Evolutionary conservation across 768 basidiomycete species (phyloP), one percentile per base, ranked within the genome.

Genomic region (Leccinum fibrillosum): DNA sequence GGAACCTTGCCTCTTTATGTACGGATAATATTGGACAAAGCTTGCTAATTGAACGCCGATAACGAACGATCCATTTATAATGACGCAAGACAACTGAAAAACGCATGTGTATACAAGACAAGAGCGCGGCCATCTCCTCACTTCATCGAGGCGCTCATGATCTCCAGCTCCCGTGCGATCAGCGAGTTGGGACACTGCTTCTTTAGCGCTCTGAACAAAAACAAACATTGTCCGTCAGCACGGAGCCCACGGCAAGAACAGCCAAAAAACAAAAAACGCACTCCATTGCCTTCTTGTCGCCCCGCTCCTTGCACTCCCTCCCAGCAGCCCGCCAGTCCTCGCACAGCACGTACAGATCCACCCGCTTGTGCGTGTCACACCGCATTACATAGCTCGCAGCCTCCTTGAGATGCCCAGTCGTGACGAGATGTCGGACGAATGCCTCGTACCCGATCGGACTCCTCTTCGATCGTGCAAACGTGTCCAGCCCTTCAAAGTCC

Each of bases 381-480:
- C 86, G 85, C 2, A 86, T 73, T 21, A 98, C 90, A 68, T 89
- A 98, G 4, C 76, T 57, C 1, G 84, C 76, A 3, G 92, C 97
- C 68, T 96, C 90, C 67, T 84, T 90, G 26, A 72, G 66, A 69
- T 88, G 85, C 0, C 91, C 92, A 39, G 86, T 83, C 52, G 84
- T 80, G 28, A 91, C 82, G 37, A 97, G 80, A 63, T 91, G 86
- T 37, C 79, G 84, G 25, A 94, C 93, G 69, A 94, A 94, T 0
- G 89, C 82, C 68, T 98, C 95, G 67, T 96, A 98, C 1, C 97
- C 96, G 57, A 98, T 98, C 4, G 96, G 95, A 71, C 90, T 93
- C 63, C 92, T 83, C 73, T 85, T 94, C 35, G 88, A 89, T 64
- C 86, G 89, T 2, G 94, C 85, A 69, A 99, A 96, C 0, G 80